phyloP scores from a whole-genome alignment of 2,329 filamentous ascomycete species.

The Xylariales sp. region DNA sequence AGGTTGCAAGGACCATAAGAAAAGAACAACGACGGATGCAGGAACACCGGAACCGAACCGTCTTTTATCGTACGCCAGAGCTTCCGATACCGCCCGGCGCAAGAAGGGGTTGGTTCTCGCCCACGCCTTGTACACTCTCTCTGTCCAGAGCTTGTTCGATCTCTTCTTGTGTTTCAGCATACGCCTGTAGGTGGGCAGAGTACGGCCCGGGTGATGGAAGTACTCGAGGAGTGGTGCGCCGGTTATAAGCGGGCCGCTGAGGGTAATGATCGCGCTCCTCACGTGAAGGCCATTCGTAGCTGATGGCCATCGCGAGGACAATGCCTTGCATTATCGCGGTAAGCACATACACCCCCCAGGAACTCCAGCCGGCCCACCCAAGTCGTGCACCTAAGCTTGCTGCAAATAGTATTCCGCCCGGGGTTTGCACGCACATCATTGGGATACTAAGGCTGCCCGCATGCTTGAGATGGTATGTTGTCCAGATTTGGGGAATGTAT shows the following conservation, averaged over 20 bases:
- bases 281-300: constrained; percentile 53
- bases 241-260: constrained; percentile 22
- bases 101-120: constrained; percentile 28
- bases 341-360: constrained; percentile 87
- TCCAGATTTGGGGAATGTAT: constrained; percentile 93
- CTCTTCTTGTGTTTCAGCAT: constrained; percentile 28
- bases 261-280: constrained; percentile 14
- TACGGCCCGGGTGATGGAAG: constrained; percentile 27
- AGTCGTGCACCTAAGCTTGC: constrained; percentile 76
- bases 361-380: constrained; percentile 84
- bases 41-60: too few relatives aligned
- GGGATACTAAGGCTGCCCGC: constrained; percentile 89
- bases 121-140: constrained; percentile 26
- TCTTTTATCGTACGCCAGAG: constrained; percentile 23
- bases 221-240: constrained; percentile 27
- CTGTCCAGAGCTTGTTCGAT: constrained; percentile 27
- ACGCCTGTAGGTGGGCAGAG: constrained; percentile 28
- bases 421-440: constrained; percentile 98
- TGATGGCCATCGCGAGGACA: constrained; percentile 74
- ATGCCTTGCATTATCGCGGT: constrained; percentile 82
- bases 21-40: too few relatives aligned
- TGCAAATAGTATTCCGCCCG: constrained; percentile 86
- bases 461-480: constrained; percentile 78
- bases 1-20: too few relatives aligned
- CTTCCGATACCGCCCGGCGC: constrained; percentile 27